A percentile compares a stretch with the other conserved stretches of the same genome.
Evolutionary conservation across 1,284 basidiomycete species (phyloP).

Genomic region (Cryptococcus deneoformans): DNA sequence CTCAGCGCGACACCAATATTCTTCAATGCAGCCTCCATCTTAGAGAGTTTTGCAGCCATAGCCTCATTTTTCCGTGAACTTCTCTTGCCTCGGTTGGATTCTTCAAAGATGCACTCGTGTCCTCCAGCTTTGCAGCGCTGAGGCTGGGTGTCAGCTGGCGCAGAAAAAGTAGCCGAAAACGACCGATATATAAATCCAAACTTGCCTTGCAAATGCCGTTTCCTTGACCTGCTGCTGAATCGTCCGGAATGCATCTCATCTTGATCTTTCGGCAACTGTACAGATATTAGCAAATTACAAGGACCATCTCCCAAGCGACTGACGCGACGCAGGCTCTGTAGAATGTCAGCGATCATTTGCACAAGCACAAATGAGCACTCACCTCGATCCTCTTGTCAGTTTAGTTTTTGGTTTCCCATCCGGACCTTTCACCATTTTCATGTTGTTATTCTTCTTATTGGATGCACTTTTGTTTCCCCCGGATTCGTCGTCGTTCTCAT

Average conservation of each 20-base stretch:
- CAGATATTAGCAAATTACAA: not conserved
- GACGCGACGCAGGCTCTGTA: constrained; percentile 42
- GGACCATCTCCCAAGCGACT: constrained; percentile 5
- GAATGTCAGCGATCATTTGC: not conserved
- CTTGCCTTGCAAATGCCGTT: constrained; percentile 63
- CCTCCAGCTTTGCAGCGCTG: constrained; percentile 61
- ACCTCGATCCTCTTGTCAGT: constrained; percentile 82
- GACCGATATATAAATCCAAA: not conserved
- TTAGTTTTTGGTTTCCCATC: constrained; percentile 62
- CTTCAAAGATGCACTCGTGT: constrained; percentile 92
- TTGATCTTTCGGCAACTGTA: constrained; percentile 80
- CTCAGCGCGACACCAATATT: constrained; percentile 55
- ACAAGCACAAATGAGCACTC: constrained; percentile 28
- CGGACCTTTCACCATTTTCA: constrained; percentile 19
- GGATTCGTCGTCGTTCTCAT: constrained; percentile 26
- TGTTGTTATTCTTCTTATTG: not conserved
- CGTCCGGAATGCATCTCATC: constrained; percentile 96
- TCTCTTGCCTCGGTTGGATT: constrained; percentile 90
- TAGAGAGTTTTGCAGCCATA: constrained; percentile 77
- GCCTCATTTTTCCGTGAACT: constrained; percentile 82
- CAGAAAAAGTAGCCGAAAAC: not conserved
- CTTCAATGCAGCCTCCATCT: constrained; percentile 90
- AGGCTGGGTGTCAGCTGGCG: constrained; percentile 27
- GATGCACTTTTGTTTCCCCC: constrained; percentile 13
- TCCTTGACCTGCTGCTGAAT: constrained; percentile 63